phyloP scores from a whole-genome alignment of 768 basidiomycete genomes.

The Cyathus striatus region DNA sequence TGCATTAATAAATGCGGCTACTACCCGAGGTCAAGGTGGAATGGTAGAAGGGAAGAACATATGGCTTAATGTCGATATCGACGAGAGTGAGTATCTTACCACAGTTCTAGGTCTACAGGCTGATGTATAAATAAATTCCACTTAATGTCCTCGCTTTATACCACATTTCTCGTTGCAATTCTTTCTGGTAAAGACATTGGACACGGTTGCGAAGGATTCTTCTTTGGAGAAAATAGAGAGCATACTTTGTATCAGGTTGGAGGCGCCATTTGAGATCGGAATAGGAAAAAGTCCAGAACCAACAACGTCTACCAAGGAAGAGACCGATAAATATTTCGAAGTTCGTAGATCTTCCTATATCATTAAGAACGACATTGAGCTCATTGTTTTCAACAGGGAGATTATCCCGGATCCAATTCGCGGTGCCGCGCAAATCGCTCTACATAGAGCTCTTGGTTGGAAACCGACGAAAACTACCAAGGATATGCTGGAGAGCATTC shows the following conservation, averaged over 20 bases:
- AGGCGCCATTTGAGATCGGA: conserved; percentile 10
- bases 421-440: conserved; percentile 13
- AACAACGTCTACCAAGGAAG: conserved; percentile 13
- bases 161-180: conserved; percentile 12
- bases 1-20: conserved; percentile 11
- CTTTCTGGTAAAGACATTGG: conserved; percentile 7
- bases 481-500: conserved; percentile 12
- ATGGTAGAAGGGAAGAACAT: conserved; percentile 14
- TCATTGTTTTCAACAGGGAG: conserved; percentile 2
- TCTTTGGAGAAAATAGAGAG: conserved; percentile 16
- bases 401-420: conserved; percentile 13
- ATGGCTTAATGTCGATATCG: conserved; percentile 14
- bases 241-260: conserved; percentile 11
- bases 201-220: conserved; percentile 16
- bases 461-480: conserved; percentile 14
- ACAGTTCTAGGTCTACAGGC: not conserved
- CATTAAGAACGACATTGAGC: not conserved
- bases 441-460: conserved; percentile 18
- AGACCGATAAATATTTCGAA: conserved; percentile 10
- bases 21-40: conserved; percentile 13
- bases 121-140: not conserved
- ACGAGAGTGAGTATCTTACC: conserved; percentile 15
- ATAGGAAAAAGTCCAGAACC: conserved; percentile 8
- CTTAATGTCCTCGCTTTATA: conserved; percentile 13
- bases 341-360: conserved; percentile 9